Conservation (phyloP, 345 rosid species). For the Brassica cretica region DNA sequence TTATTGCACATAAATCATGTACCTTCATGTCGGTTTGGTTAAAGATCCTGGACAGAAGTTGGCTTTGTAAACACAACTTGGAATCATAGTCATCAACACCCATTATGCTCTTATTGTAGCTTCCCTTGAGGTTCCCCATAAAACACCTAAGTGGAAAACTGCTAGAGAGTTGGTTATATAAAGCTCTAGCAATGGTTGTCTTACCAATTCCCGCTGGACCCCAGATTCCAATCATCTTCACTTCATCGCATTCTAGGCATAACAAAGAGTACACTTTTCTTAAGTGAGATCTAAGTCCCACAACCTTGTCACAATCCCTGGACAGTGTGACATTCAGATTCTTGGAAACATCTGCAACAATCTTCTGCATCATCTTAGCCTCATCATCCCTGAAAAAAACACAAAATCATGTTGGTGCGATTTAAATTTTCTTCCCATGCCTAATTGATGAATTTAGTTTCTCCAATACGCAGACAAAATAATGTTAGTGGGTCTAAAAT, state of each 20-base stretch:
- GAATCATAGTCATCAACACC: background rate
- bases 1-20: background rate
- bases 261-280: background rate
- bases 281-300: background rate
- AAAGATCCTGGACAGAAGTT: background rate
- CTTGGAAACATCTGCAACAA: background rate
- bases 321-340: background rate
- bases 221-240: background rate
- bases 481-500: background rate
- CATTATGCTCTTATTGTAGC: background rate
- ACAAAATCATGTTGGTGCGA: background rate
- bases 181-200: constrained; percentile 7
- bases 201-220: background rate
- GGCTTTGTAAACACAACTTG: background rate
- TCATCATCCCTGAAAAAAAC: background rate
- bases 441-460: background rate
- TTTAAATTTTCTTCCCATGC: background rate
- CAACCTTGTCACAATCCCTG: background rate
- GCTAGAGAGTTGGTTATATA: background rate
- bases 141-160: background rate
- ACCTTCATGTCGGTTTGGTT: background rate
- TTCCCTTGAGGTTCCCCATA: background rate
- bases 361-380: background rate
- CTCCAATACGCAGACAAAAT: background rate
- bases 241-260: background rate